These are phyloP conservation scores for Boletus subparvulus DNA, from an alignment of 768 basidiomycete genomes.

Conservation along the genomic window DNA sequence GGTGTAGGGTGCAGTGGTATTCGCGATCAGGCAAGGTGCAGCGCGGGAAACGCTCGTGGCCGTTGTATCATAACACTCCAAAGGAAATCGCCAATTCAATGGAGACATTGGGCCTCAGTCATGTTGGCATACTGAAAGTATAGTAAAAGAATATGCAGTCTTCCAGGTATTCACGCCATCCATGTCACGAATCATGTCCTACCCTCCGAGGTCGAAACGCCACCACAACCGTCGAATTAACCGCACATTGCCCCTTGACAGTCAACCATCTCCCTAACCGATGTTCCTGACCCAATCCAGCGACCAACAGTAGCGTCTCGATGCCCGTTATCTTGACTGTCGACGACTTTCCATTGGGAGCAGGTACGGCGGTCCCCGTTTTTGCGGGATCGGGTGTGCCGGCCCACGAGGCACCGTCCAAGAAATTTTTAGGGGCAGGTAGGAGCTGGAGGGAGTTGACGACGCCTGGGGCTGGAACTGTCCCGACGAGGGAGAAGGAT, in stretches of 20 bases:
- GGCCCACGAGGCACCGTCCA: constrained; percentile 46
- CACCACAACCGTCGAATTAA: constrained; percentile 72
- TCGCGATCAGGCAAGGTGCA: too few relatives aligned
- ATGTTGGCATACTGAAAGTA: too few relatives aligned
- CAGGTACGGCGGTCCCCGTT: not conserved
- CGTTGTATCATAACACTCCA: too few relatives aligned
- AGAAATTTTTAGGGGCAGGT: constrained; percentile 43
- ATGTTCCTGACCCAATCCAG: constrained; percentile 84
- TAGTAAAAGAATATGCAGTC: too few relatives aligned
- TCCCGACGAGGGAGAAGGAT: constrained; percentile 68
- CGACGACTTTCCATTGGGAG: constrained; percentile 8
- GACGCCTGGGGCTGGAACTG: constrained; percentile 69
- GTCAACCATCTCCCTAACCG: constrained; percentile 87
- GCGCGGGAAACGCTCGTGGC: too few relatives aligned
- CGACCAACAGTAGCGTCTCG: constrained; percentile 61
- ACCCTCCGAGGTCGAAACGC: constrained; percentile 42
- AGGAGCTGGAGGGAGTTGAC: constrained; percentile 90
- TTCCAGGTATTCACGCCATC: not conserved
- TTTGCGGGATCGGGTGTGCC: not conserved
- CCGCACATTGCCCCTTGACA: constrained; percentile 65
- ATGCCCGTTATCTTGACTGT: constrained; percentile 31
- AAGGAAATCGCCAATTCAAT: too few relatives aligned
- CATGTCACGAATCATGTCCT: constrained; percentile 7
- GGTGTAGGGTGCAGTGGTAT: not conserved
- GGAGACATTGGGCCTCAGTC: too few relatives aligned